Conservation (phyloP, 129 eudicot species). For the carrot (Daucus carota) region DH1_v3.0 NC_030385.2:42153001-42153500, state of each 20-base stretch:
- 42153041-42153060: too few relatives aligned
- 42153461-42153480: constrained; percentile 16
- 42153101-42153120: not conserved
- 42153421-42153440: constrained; percentile 16
- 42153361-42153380: constrained; percentile 4
- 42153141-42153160: constrained; percentile 2
- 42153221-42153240: constrained; percentile 24
- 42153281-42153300: constrained; percentile 8
- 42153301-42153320: constrained; percentile 33
- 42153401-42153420: constrained; percentile 13
- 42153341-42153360: constrained; percentile 22
- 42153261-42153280: constrained; percentile 24
- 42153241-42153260: constrained; percentile 17
- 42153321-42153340: constrained; percentile 12
- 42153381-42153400: constrained; percentile 12
- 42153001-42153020: not conserved
- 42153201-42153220: constrained; percentile 11
- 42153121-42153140: not conserved
- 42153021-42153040: not conserved
- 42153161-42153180: not conserved
- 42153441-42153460: constrained; percentile 12
- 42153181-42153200: constrained; percentile 7
- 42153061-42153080: not conserved
- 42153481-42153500: constrained; percentile 27
- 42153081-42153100: not conserved